phyloP scores from a whole-genome alignment of 176 grass and related monocot species.

The Ananas comosus region DNA sequence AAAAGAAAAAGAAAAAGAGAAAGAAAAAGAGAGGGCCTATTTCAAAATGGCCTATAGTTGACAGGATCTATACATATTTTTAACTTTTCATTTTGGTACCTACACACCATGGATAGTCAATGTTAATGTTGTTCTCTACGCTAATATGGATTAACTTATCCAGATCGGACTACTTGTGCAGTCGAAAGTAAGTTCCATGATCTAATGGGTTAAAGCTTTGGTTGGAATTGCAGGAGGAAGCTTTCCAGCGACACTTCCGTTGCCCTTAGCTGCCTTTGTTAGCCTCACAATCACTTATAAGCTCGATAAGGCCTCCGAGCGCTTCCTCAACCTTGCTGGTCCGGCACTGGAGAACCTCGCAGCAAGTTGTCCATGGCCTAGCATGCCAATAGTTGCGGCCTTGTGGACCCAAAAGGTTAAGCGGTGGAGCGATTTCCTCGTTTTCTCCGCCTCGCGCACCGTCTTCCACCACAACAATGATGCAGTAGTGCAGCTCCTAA shows the following conservation, averaged over 20 bases:
- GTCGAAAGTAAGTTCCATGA: no score
- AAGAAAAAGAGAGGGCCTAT: no score
- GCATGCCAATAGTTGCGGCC: conserved; percentile 91
- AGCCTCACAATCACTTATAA: conserved; percentile 98
- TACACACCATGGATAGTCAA: no score
- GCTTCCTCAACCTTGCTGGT: conserved; percentile 93
- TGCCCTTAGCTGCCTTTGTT: conserved; percentile 87
- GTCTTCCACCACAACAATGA: conserved; percentile 94
- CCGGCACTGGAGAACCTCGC: conserved; percentile 91
- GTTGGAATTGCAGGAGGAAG: conserved; percentile 57
- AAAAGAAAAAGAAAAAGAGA: no score
- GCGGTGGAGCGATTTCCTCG: conserved; percentile 80
- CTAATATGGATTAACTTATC: background rate
- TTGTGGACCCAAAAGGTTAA: conserved; percentile 97
- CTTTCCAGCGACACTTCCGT: conserved; percentile 65
- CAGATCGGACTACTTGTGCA: no score
- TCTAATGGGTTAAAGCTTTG: conserved; percentile 18
- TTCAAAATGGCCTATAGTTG: no score
- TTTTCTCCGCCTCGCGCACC: conserved; percentile 90
- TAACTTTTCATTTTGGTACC: no score
- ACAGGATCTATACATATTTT: no score
- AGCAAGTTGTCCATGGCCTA: conserved; percentile 96
- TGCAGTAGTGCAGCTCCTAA: conserved; percentile 70
- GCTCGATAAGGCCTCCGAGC: conserved; percentile 89
- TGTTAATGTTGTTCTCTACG: background rate